Base-by-base conservation (phyloP, 257 asterid species). In the Solanum pinnatisectum region DNA sequence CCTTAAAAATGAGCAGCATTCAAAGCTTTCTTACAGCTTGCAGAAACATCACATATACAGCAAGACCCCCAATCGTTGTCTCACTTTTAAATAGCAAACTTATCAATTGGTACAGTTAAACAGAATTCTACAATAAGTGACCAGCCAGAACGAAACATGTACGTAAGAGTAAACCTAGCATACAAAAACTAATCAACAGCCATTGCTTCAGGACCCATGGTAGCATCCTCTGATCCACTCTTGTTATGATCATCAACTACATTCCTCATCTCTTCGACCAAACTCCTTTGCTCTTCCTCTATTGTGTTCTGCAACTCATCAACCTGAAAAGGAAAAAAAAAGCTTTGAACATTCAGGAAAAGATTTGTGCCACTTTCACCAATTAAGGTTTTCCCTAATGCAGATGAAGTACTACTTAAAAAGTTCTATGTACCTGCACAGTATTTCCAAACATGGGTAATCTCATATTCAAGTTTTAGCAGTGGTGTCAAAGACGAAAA, bases 251-350 rank as follows among this genome's bases (percentile, higher is more conserved):
- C 99, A 91, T 95, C 98, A 23, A 88, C 88, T 25, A 95, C 89
- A 65, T 92, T 86, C 91, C 98, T 90, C 95, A 93, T 92, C 92
- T 96, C 99, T 92, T 96, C 99, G 87, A 93, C 89, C 93, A 96
- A 91, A 90, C 89, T 94, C 91, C 91, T 90, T 81, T 97, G 97
- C 79, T 96, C 99, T 63, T 96, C 99, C 93, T 96, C 99, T 73
- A 97, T 93, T 71, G 98, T 96, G 93, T 88, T 94, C 81, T 97
- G 99, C 87, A 97, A 89, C 92, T 96, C 99, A 92, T 97, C 99
- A 91, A 97, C 99, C 98, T 97, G 94, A 23, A 77, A 86, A 18
- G 39, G 2, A 74, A 27, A n/a, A 85, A 83, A 86, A 40, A 32
- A 23, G 35, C 52, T 39, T 52, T 8, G 46, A 73, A 78, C 60